Evolutionary conservation across 2,329 filamentous ascomycete genomes (phyloP), one percentile per base, ranked within the genome.

Genomic region (Aspergillus eucalypticola): DNA sequence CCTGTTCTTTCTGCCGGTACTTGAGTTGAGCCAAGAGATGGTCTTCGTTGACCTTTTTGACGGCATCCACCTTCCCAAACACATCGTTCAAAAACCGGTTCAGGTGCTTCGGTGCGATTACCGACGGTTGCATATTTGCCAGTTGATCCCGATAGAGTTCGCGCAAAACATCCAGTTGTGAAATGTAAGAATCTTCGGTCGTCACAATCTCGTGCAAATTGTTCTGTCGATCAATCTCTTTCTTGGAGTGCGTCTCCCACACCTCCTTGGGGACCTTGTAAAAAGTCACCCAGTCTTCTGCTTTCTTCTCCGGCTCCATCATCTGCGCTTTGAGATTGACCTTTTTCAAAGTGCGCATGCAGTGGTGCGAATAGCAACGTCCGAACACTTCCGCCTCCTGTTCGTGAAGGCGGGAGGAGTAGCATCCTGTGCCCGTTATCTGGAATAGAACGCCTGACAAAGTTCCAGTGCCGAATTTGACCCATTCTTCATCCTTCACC

Each of bases 1-100:
- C 95, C 78, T 99, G 94, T 73, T 98, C 95, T 70, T 95, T 90
- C 75, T 99, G 95, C 25, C 95, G 88, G 73, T 98, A 99, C 72
- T 98, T 98, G 69, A 99, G 85, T 75, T 97, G 94, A 2, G 94
- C 90, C 23, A 99, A 80, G 19, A 99, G 84, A 73, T 95, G 89
- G 64, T 97, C 93, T 75, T 96, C 95, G 76, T 98, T 98, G 68
- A 93, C 92, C 66, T 89, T 87, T 71, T 94, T 90, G 38, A 99
- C 91, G 0, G 88, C 86, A 65, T 98, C 94, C 1, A 95, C 87
- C 70, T 92, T 95, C 54, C 95, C 92, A 75, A 99, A 99, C 0
- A 97, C 94, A 39, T 90, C 88, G 15, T 83, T 82, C 61, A 98
- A 77, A 74, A 99, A 99, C 68, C 87, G 90, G 21, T 89, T 85